Base-by-base conservation (phyloP, 2,329 filamentous ascomycete genomes). In the Byssothecium circinans region DNA sequence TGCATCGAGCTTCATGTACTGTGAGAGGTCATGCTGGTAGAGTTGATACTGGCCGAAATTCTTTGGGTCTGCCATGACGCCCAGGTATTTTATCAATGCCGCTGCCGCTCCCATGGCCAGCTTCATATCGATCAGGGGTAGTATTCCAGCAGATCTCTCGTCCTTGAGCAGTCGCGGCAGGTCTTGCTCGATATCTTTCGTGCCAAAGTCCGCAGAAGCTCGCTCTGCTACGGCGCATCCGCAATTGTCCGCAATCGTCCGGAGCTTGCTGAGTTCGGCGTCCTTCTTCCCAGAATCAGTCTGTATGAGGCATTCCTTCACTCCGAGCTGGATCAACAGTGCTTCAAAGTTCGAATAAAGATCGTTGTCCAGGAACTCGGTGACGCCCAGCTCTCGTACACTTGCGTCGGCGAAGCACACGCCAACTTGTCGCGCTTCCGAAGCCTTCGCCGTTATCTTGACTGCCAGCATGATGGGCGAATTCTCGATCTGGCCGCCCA, bases 321-420 rank as follows among this genome's bases (percentile, higher is more conserved):
- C 90, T 5, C 94, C 94, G 2, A 99, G 83, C 68, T 99, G 95
- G 57, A 99, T 99, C 43, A 99, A 82, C 15, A 99, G 80, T 2
- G 91, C 91, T 74, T 99, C 94, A 58, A 99, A 95, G 70, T 99
- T 99, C 43, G 92, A 97, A 75, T 95, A 99, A 8, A 96, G 79
- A 67, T 99, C 94, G 65, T 97, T 99, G 78, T 99, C 94, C n/a
- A 96, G 82, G 57, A 99, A 99, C 68, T 99, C 95, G 77, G 89
- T 96, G 44, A 99, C 91, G 8, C 94, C 94, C 2, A 99, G 81
- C 75, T 99, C 94, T 42, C 94, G 82, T 20, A 97, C 92, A 57
- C 90, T 96, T 1, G 95, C 94, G 76, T 99, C 94, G 7, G 94
- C 95, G 67, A 99, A 99, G 73, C 94, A 97, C 4, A 99, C 92